Conservation (phyloP, 306 rosid species). For the Trichosanthes truncata region DNA sequence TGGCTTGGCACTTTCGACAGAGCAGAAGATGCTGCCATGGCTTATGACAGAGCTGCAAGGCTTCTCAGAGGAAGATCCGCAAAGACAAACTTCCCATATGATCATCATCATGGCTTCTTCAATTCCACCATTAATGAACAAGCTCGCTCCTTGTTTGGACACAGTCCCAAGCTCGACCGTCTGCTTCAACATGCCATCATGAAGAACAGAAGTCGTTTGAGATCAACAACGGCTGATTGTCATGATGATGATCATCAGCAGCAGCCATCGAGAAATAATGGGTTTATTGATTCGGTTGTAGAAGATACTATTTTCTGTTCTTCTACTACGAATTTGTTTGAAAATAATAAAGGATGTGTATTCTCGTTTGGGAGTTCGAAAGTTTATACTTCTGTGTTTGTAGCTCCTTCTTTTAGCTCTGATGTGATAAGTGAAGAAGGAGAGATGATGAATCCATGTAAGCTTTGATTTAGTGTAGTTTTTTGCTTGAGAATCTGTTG, state of each 20-base stretch:
- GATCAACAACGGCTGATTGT: constrained; percentile 16
- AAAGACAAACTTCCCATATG: constrained; percentile 59
- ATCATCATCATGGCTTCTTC: constrained; percentile 6
- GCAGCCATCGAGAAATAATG: background rate
- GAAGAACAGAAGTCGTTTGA: constrained; percentile 43
- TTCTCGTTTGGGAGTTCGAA: constrained; percentile 59
- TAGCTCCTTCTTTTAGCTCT: constrained; percentile 81
- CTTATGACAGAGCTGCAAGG: constrained; percentile 81
- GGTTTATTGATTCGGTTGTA: constrained; percentile 29
- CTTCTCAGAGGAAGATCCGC: constrained; percentile 80
- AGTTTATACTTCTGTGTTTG: constrained; percentile 87
- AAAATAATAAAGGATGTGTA: background rate
- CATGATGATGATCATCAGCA: background rate
- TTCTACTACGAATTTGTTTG: constrained; percentile 20
- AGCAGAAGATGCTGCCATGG: constrained; percentile 76
- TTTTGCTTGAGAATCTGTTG: background rate
- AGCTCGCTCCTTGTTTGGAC: constrained; percentile 28
- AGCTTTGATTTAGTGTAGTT: background rate
- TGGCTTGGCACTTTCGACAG: constrained; percentile 84
- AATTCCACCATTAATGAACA: constrained; percentile 25
- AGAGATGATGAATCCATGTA: background rate
- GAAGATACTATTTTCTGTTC: constrained; percentile 70
- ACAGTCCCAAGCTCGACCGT: constrained; percentile 59
- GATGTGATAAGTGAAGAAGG: constrained; percentile 16
- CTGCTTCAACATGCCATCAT: constrained; percentile 58